Conservation (phyloP, 2,329 filamentous ascomycete genomes). For the Ciborinia camelliae region DNA sequence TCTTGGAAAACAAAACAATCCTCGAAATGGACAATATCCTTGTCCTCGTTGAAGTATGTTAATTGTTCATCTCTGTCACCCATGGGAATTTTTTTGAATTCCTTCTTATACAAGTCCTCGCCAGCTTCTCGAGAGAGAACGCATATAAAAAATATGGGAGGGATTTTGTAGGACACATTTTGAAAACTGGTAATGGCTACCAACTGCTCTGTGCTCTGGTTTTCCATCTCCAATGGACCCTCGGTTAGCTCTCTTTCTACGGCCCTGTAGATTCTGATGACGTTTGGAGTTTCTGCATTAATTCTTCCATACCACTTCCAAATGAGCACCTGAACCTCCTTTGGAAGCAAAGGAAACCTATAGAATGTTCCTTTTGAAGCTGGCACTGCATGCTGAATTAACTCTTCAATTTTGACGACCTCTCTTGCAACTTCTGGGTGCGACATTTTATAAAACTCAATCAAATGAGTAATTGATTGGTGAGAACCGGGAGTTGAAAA, state of each 20-base stretch:
- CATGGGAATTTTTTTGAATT: not conserved
- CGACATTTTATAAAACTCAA: not conserved
- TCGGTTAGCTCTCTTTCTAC: not conserved
- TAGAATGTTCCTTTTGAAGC: not conserved
- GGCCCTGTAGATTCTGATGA: not conserved
- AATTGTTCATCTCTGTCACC: not conserved
- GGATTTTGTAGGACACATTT: not conserved
- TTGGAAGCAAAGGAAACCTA: not conserved
- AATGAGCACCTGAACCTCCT: not conserved
- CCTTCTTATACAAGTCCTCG: not conserved
- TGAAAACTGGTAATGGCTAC: not conserved
- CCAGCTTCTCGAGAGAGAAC: not conserved
- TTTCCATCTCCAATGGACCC: not conserved
- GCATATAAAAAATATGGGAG: not conserved
- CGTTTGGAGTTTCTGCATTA: not conserved
- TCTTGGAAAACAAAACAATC: not conserved
- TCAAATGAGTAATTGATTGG: accelerated
- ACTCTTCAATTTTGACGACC: not conserved
- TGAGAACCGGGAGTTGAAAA: not conserved
- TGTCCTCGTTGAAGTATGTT: conserved; percentile 2
- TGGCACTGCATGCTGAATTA: not conserved
- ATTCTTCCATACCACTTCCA: conserved; percentile 9
- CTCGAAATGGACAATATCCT: not conserved
- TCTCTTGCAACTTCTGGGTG: accelerated
- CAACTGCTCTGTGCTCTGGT: not conserved